Evolutionary conservation across 352 stramenopile species (phyloP), one percentile per base, ranked within the genome.

Genomic region (Pythium grandisporangium): DNA sequence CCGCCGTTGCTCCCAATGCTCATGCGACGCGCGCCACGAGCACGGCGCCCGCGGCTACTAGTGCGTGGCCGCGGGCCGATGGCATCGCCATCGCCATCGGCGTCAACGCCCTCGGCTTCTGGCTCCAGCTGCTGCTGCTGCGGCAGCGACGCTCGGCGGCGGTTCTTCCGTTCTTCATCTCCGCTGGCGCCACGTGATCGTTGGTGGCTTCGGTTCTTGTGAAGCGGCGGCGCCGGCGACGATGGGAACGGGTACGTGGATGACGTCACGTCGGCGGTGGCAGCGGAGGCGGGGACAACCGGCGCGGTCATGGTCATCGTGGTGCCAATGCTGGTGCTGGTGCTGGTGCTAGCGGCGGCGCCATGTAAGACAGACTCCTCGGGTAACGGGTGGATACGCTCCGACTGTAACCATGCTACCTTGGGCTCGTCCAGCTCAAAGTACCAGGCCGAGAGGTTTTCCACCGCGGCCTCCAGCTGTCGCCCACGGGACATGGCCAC

Each of bases 381-480:
- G 6, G 50, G 45, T 20, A 53, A 24, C 33, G 43, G 34, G 47
- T 49, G 26, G 39, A 51, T 46, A 33, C 34, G 33, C 30, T 54
- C 33, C 10, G 20, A 52, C 51, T 63, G 47, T n/a, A n/a, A n/a
- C 53, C 53, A 61, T 6, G 54, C 33, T 40, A 51, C 42, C 17
- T 48, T 23, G 48, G 37, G 45, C 45, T 66, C 33, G 48, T 53
- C 54, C 25, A 58, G 42, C 22, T 58, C 67, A 51, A 88, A 85
- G 47, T 79, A 84, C 69, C 69, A 84, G 22, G 66, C 55, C 2
- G 74, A 70, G 20, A 88, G 51, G 51, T 61, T 72, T 35, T 88
- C 74, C 11, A 88, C 67, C 8, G 62, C 75, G 8, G 63, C 71
- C 42, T 88, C 75, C 38, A 88, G 69, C 45, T 84, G 66, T 38